A percentile compares a stretch with the other conserved stretches of the same genome.
These are phyloP conservation scores for Datura wrightii DNA, from an alignment of 257 asterid genomes.

Conservation along the genomic window DNA sequence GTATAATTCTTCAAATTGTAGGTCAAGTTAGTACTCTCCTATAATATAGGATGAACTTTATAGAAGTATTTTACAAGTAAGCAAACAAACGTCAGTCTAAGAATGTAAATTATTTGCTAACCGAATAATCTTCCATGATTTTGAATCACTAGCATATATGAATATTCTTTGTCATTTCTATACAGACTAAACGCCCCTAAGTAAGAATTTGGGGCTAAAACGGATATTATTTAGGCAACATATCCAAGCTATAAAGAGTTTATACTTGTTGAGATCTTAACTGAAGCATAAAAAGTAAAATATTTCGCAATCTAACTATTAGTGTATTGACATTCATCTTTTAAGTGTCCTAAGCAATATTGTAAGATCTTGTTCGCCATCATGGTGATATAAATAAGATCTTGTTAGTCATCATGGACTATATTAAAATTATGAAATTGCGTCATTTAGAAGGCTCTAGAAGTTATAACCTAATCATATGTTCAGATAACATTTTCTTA, in stretches of 20 bases:
- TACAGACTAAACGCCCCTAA: neutral
- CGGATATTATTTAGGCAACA: neutral
- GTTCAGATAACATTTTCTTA: too few species aligned
- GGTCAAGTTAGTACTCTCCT: neutral
- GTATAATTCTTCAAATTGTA: neutral
- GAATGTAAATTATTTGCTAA: neutral
- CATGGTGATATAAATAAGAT: conserved; percentile 23
- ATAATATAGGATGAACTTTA: neutral
- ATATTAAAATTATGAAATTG: neutral
- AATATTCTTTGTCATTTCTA: neutral
- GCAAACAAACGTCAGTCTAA: neutral
- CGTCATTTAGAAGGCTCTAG: neutral
- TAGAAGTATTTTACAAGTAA: neutral
- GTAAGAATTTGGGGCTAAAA: neutral
- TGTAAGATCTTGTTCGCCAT: too few species aligned
- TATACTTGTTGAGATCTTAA: too few species aligned
- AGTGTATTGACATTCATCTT: too few species aligned
- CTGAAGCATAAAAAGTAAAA: too few species aligned
- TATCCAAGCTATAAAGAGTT: too few species aligned
- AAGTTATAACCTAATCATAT: neutral
- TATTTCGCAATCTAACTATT: too few species aligned
- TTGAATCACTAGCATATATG: neutral
- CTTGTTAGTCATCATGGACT: neutral
- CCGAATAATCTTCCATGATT: neutral
- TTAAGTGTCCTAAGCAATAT: too few species aligned